Conservation (phyloP, 2,329 filamentous ascomycete species). For the Thelonectria blattea region DNA sequence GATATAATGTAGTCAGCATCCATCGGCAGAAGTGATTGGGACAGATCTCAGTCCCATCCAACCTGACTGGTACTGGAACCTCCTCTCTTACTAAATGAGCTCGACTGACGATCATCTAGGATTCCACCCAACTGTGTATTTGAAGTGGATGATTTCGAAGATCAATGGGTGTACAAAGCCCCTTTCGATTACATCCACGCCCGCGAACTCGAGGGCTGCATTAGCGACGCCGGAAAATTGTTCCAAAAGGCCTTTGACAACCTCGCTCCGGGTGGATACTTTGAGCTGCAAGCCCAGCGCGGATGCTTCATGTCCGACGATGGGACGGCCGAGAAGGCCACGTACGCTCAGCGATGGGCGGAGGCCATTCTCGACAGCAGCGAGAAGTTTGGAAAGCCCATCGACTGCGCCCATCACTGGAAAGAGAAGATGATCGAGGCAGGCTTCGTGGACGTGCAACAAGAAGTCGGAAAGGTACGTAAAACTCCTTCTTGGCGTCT, state of each 20-base stretch:
- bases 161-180: neutral
- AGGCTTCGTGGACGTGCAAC: neutral
- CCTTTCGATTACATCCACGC: constrained; percentile 12
- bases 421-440: neutral
- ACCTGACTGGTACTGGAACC: constrained; percentile 8
- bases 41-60: constrained; percentile 21
- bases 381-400: neutral
- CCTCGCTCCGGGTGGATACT: neutral
- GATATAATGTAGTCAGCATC: constrained; percentile 2
- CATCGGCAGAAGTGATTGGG: constrained; percentile 11
- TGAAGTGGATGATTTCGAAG: constrained; percentile 16
- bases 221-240: neutral
- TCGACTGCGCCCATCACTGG: neutral
- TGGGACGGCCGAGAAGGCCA: neutral
- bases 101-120: neutral
- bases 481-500: neutral
- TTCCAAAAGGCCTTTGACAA: constrained; percentile 4
- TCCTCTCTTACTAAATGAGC: neutral
- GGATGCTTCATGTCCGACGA: constrained; percentile 3
- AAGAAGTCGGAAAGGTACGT: constrained; percentile 1
- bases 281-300: constrained; percentile 1
- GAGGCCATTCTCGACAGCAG: neutral
- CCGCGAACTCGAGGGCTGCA: constrained; percentile 12
- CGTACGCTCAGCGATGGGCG: neutral
- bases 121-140: constrained; percentile 13